A percentile compares a stretch with the other conserved stretches of the same genome.
Conservation (phyloP, 352 stramenopile species). For the Pythium phragmiticola region DNA sequence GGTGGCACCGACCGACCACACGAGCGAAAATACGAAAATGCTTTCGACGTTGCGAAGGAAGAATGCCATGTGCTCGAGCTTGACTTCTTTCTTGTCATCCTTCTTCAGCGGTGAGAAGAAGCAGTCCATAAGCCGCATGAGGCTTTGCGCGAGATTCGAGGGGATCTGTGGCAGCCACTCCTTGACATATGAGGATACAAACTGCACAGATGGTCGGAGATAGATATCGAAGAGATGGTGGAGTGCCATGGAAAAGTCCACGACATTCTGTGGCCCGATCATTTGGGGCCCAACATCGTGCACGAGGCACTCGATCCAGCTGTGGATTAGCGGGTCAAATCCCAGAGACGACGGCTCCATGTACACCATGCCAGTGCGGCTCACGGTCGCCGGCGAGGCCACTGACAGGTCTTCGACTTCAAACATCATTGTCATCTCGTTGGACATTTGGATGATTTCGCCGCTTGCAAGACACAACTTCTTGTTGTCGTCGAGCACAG, state of each 20-base stretch:
- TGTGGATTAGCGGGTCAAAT: constrained; percentile 87
- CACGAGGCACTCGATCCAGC: constrained; percentile 81
- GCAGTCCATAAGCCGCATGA: constrained; percentile 94
- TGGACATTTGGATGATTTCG: constrained; percentile 95
- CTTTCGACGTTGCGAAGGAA: constrained; percentile 90
- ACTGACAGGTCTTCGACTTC: constrained; percentile 95
- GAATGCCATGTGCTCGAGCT: constrained; percentile 73
- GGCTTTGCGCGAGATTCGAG: constrained; percentile 89
- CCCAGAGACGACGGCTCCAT: constrained; percentile 94
- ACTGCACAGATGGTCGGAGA: constrained; percentile 81
- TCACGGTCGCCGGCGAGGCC: constrained; percentile 93
- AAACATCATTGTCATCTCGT: constrained; percentile 98
- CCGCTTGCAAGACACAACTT: constrained; percentile 93
- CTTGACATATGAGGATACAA: constrained; percentile 81
- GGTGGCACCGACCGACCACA: constrained; percentile 92
- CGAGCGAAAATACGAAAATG: constrained; percentile 89
- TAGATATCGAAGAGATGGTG: constrained; percentile 90
- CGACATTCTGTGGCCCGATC: constrained; percentile 39
- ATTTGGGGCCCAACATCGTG: constrained; percentile 47
- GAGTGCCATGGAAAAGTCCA: constrained; percentile 51
- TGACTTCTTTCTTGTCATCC: constrained; percentile 64
- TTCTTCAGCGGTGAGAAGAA: constrained; percentile 60
- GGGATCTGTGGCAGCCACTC: constrained; percentile 85
- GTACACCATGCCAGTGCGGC: constrained; percentile 95
- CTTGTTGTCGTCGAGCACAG: constrained; percentile 96